Evolutionary conservation across 495 filamentous ascomycete species (phyloP).

Genomic region (Xylaria palmicola): DNA sequence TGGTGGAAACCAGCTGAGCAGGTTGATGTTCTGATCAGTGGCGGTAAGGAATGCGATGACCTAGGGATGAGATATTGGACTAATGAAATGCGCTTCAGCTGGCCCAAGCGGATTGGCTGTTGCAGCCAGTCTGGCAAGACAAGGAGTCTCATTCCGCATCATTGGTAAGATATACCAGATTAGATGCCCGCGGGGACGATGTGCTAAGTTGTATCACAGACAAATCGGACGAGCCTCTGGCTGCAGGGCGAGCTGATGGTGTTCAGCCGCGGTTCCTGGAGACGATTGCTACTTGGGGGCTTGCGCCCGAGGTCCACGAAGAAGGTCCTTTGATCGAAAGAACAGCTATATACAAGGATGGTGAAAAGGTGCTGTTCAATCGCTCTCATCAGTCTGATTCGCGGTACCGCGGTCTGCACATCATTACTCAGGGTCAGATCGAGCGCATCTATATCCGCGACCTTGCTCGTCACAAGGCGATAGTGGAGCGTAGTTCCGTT

Average conservation of each 20-base stretch:
- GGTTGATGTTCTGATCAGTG: slow-evolving; percentile 36
- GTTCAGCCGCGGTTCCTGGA: slow-evolving; percentile 40
- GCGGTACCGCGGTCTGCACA: slow-evolving; percentile 36
- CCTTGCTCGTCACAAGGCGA: slow-evolving; percentile 29
- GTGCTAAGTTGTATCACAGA: slow-evolving; percentile 14
- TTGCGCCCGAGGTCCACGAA: slow-evolving; percentile 35
- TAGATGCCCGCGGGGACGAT: background rate
- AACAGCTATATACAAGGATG: slow-evolving; percentile 38
- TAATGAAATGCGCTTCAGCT: slow-evolving; percentile 15
- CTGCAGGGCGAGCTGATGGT: slow-evolving; percentile 35
- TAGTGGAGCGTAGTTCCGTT: slow-evolving; percentile 33
- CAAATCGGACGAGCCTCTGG: slow-evolving; percentile 25
- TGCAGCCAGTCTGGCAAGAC: slow-evolving; percentile 30
- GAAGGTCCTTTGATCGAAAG: slow-evolving; percentile 39
- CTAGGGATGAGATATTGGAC: background rate
- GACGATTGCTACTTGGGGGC: slow-evolving; percentile 32
- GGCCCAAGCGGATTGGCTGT: slow-evolving; percentile 31
- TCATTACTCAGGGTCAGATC: slow-evolving; percentile 42
- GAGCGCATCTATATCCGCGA: slow-evolving; percentile 40
- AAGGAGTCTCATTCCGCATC: slow-evolving; percentile 35
- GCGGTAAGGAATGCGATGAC: slow-evolving; percentile 20
- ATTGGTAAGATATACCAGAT: slow-evolving; percentile 18
- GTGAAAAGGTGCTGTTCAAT: slow-evolving; percentile 27
- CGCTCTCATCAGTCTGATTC: slow-evolving; percentile 37
- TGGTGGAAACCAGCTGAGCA: slow-evolving; percentile 30